Base-by-base conservation (phyloP, 2,329 filamentous ascomycete species). In the Mycosphaerella arachidis region DNA sequence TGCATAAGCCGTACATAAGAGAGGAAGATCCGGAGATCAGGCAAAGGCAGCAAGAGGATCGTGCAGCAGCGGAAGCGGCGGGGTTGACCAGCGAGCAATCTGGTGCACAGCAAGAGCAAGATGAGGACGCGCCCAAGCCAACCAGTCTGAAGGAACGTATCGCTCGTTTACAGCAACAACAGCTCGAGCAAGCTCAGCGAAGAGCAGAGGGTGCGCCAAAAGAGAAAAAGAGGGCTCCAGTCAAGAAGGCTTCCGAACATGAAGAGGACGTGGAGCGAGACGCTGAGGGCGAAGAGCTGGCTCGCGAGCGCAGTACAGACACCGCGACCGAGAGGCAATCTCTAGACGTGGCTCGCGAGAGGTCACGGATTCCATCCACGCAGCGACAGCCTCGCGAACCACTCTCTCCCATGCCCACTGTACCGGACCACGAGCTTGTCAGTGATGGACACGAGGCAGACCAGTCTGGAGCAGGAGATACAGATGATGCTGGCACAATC, bases 111-210 rank as follows among this genome's bases (percentile, higher is more conserved):
- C 81, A 78, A 54, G 76, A 80, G 4, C 82, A 80, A 46, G 85
- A 79, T 4, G 91, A 94, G 57, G 90, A 95, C 48, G 86, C 90
- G 68, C 92, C 93, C 1, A 97, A 97, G 76, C 91, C 92, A 27
- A 90, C 91, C 58, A 97, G 90, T 67, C 75, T 99, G 63, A 99
- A 97, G 76, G 94, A 99, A 74, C 85, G 94, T 63, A 97, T 99
- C 77, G 94, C 94, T 30, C 79, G 96, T 55, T 80, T 99, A 16
- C 94, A 99, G 74, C 93, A 90, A 72, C 92, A 97, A 74, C 94
- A 99, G 75, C 80, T 91, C 72, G 94, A 97, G 72, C 91, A 94
- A 72, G 91, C 92, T 5, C 83, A 88, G 63, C 83, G 92, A 55
- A 89, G 93, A 75, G 89, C 90, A 7, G 91, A 94, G 40, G 85